Base-by-base conservation (phyloP, 495 filamentous ascomycete genomes). In the Wilcoxina mikolae region DNA sequence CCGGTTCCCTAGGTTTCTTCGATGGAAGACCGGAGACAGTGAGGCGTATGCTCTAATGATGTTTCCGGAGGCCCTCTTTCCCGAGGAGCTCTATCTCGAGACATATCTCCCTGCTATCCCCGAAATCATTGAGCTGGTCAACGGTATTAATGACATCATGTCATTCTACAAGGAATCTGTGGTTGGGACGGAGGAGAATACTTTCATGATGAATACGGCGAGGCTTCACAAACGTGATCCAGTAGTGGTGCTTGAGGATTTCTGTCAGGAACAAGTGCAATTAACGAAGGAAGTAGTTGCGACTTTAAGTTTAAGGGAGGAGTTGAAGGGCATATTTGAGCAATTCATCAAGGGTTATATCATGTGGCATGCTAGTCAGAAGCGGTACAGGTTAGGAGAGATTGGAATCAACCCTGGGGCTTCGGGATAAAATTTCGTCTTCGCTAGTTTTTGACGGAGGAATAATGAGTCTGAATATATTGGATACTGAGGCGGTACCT, bases 101-200 rank as follows among this genome's bases (percentile, higher is more conserved):
- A 23, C 7, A 3, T 50, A 50, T 29, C n/a, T 56, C 3, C n/a
- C 45, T n/a, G 33, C 46, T 1, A 22, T 56, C 3, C 54, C 54
- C 18, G 47, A 57, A 7, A 12, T 57, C 7, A 23, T 46, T 1
- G 55, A 53, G 7, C 17, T 57, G 33, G 20, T 22, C 10, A 35
- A 53, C 24, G 17, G 27, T 9, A 24, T 15, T n/a, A 57, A 57
- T 31, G 55, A 53, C 48, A 45, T 53, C 24, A 10, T 57, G 47
- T 35, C 25, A 26, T 57, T 57, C 28, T 57, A 53, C 25, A 57
- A 57, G 17, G 55, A 57, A 18, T 18, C 12, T 3, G 47, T 50
- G 12, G 22, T 50, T 12, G 47, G 47, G 9, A 17, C 23, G 1
- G 55, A 57, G 38, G 42, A 51, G 47, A 45, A 46, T 27, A 57